A percentile compares a stretch with the other conserved stretches of the same genome.
These are phyloP conservation scores for Maudiozyma turicensis DNA, from an alignment of 805 yeast genomes.

Conservation along the genomic window DNA sequence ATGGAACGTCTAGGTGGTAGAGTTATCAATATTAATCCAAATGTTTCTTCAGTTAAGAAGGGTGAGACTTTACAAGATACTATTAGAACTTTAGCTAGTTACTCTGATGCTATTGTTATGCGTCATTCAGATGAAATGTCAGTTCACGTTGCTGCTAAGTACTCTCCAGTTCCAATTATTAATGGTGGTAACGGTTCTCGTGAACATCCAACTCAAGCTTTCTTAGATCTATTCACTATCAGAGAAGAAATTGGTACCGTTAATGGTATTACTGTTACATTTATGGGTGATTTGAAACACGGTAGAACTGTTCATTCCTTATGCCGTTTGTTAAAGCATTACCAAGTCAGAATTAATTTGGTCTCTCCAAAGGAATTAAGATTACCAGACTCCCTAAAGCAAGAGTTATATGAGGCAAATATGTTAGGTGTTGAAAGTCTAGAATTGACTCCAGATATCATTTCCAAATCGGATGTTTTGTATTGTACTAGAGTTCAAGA, in stretches of 20 bases:
- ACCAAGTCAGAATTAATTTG: slow-evolving; percentile 86
- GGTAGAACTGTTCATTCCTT: slow-evolving; percentile 98
- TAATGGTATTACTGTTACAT: slow-evolving; percentile 93
- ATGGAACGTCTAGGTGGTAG: slow-evolving; percentile 99
- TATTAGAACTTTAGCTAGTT: slow-evolving; percentile 86
- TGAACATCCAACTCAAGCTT: slow-evolving; percentile 99
- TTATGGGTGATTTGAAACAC: slow-evolving; percentile 96
- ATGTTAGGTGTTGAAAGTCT: slow-evolving; percentile 68
- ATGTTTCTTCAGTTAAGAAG: slow-evolving; percentile 89
- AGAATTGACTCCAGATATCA: slow-evolving; percentile 71
- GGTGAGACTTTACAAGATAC: slow-evolving; percentile 98
- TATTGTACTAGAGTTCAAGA: slow-evolving; percentile 98
- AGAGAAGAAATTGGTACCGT: slow-evolving; percentile 99
- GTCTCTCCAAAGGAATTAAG: slow-evolving; percentile 84
- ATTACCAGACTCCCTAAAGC: slow-evolving; percentile 65
- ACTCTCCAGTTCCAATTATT: slow-evolving; percentile 92
- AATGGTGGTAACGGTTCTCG: slow-evolving; percentile 97
- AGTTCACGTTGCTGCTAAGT: slow-evolving; percentile 90
- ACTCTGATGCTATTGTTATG: slow-evolving; percentile 92
- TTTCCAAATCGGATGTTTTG: slow-evolving; percentile 85
- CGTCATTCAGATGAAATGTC: slow-evolving; percentile 93
- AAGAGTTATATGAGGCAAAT: slow-evolving; percentile 54
- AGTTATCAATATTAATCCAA: slow-evolving; percentile 77
- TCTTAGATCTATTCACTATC: slow-evolving; percentile 92
- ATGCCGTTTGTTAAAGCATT: slow-evolving; percentile 80